Evolutionary conservation across 192 early-diverging fungal genomes (phyloP).

Genomic region (Podila verticillata): DNA sequence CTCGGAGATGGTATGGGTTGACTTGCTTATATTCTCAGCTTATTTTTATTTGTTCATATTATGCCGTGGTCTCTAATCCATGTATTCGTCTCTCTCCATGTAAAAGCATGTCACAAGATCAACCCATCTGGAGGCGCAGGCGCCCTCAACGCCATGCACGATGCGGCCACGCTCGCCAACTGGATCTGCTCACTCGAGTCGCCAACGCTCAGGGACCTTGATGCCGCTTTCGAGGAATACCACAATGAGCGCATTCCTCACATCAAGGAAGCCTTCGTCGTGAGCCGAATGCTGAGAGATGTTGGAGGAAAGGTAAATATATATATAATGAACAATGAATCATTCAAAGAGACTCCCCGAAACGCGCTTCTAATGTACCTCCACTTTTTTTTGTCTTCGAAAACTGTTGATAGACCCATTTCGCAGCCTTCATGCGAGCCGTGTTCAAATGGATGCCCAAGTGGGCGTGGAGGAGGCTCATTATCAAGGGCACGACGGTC

Average conservation of each 20-base stretch:
- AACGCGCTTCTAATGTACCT: neutral
- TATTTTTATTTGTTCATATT: neutral
- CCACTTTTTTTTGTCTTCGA: no score
- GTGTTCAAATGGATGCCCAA: neutral
- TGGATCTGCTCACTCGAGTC: neutral
- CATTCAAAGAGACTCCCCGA: neutral
- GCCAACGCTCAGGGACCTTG: neutral
- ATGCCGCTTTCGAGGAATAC: neutral
- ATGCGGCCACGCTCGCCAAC: neutral
- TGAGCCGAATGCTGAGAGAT: neutral
- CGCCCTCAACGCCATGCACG: slow-evolving; percentile 6
- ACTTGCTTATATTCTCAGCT: neutral
- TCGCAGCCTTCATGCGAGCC: neutral
- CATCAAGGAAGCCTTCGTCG: neutral
- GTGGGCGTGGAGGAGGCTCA: neutral
- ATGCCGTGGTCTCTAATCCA: no score
- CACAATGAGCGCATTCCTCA: neutral
- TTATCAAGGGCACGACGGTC: neutral
- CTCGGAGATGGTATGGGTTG: neutral
- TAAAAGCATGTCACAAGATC: slow-evolving; percentile 3
- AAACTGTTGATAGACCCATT: neutral
- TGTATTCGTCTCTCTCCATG: neutral
- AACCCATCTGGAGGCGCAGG: neutral
- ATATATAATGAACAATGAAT: neutral
- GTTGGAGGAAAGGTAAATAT: slow-evolving; percentile 2